Conservation (phyloP, 2,329 filamentous ascomycete species). For the Monilinia fructigena region DNA sequence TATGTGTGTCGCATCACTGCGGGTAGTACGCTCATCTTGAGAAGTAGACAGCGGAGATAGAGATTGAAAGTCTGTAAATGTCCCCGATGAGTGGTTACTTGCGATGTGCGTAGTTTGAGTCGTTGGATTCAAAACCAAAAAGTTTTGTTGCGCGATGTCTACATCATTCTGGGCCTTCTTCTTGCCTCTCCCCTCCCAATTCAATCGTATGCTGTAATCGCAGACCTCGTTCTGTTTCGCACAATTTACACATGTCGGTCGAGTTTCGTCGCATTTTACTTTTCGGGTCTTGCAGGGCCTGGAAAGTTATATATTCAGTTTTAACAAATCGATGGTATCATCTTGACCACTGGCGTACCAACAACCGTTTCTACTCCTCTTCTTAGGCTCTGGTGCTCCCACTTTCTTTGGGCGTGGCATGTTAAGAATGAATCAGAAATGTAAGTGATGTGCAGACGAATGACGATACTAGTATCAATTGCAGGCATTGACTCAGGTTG, state of each 20-base stretch:
- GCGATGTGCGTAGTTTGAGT: neutral
- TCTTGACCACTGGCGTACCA: conserved; percentile 50
- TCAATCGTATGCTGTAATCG: conserved; percentile 78
- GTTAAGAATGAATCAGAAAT: conserved; percentile 15
- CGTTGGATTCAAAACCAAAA: conserved; percentile 23
- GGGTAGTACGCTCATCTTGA: neutral
- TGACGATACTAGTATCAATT: neutral
- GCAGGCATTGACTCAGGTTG: conserved; percentile 10
- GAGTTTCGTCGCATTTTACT: conserved; percentile 79
- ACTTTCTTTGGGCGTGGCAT: conserved; percentile 68
- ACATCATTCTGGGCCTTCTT: conserved; percentile 47
- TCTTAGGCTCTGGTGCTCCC: conserved; percentile 63
- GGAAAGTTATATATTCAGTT: conserved; percentile 18
- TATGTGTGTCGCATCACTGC: neutral
- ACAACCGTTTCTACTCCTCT: conserved; percentile 65
- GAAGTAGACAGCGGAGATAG: neutral
- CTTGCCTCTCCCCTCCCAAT: conserved; percentile 73
- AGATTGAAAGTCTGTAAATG: conserved; percentile 4
- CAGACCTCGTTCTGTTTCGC: conserved; percentile 68
- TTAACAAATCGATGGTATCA: conserved; percentile 18
- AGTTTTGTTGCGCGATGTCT: conserved; percentile 24
- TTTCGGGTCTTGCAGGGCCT: conserved; percentile 80
- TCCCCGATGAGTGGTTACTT: neutral
- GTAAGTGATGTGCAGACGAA: neutral
- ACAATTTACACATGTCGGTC: conserved; percentile 71